Evolutionary conservation across 345 rosid species (phyloP).

Genomic region (Citrus cavaleriei): DNA sequence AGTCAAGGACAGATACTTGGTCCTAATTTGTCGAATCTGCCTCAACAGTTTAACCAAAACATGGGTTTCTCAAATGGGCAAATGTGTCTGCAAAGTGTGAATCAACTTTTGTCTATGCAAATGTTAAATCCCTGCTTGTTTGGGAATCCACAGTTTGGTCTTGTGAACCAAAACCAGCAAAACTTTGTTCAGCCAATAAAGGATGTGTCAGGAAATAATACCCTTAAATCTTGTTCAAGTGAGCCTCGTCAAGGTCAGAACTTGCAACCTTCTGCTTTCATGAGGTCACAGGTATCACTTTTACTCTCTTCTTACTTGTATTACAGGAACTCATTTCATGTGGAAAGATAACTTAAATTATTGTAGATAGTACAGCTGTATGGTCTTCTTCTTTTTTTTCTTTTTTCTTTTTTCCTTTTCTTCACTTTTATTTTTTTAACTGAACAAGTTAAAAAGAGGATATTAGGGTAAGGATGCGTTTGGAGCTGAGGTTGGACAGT

Average conservation of each 20-base stretch:
- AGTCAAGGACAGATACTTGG: slow-evolving; percentile 32
- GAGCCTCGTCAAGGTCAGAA: slow-evolving; percentile 26
- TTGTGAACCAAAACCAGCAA: slow-evolving; percentile 31
- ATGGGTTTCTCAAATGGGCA: slow-evolving; percentile 33
- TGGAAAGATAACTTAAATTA: background rate
- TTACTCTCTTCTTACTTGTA: background rate
- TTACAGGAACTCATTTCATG: background rate
- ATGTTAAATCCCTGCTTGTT: slow-evolving; percentile 28
- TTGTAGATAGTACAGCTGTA: background rate
- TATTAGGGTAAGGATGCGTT: no score
- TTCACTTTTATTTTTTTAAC: background rate
- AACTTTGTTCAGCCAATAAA: slow-evolving; percentile 23
- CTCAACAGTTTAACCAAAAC: slow-evolving; percentile 34
- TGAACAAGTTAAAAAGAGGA: background rate
- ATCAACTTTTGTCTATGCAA: slow-evolving; percentile 34
- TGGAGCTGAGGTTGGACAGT: no score
- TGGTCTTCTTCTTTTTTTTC: background rate
- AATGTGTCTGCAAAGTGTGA: slow-evolving; percentile 31
- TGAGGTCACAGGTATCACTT: slow-evolving; percentile 24
- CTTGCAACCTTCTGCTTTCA: slow-evolving; percentile 19
- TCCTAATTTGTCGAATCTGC: slow-evolving; percentile 24
- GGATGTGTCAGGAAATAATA: slow-evolving; percentile 31
- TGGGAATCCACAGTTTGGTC: slow-evolving; percentile 40
- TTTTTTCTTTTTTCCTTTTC: no score
- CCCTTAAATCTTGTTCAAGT: slow-evolving; percentile 16